Conservation (phyloP, 352 stramenopile genomes). For the Pythium guiyangense region DNA sequence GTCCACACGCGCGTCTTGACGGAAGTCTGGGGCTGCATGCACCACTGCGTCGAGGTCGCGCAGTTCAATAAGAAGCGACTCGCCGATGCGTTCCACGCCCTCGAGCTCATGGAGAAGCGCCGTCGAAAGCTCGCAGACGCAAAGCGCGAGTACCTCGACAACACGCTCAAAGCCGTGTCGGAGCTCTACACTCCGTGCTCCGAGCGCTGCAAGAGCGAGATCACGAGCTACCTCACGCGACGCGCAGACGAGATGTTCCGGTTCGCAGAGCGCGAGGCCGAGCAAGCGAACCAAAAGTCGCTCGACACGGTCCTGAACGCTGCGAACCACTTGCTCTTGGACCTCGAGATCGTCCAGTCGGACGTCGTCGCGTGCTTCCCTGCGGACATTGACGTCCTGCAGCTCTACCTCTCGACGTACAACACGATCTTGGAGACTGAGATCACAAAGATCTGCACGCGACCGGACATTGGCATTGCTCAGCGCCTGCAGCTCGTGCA, state of each 20-base stretch:
- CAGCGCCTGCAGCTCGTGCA: constrained; percentile 79
- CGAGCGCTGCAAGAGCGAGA: constrained; percentile 61
- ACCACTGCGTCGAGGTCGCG: constrained; percentile 80
- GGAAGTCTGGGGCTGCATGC: constrained; percentile 75
- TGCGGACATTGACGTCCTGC: constrained; percentile 67
- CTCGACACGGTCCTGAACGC: constrained; percentile 58
- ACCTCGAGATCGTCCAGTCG: constrained; percentile 71
- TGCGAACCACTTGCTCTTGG: constrained; percentile 72
- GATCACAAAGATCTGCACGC: constrained; percentile 54
- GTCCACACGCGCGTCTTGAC: constrained; percentile 58
- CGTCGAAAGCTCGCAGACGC: constrained; percentile 42
- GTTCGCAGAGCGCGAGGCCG: constrained; percentile 41
- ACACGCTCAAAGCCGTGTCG: constrained; percentile 41
- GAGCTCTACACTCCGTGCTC: constrained; percentile 41
- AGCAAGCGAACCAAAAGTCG: constrained; percentile 43
- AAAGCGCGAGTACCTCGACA: constrained; percentile 70
- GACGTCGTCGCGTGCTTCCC: constrained; percentile 74
- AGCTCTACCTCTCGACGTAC: constrained; percentile 79
- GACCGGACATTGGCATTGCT: constrained; percentile 59
- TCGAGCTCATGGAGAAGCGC: constrained; percentile 72
- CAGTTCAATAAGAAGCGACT: constrained; percentile 71
- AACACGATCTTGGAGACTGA: constrained; percentile 65
- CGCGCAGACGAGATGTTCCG: constrained; percentile 66
- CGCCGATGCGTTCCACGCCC: constrained; percentile 59
- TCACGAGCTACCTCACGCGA: constrained; percentile 43